Base-by-base conservation (phyloP, 352 stramenopile species). In the Globisporangium canariense region DNA sequence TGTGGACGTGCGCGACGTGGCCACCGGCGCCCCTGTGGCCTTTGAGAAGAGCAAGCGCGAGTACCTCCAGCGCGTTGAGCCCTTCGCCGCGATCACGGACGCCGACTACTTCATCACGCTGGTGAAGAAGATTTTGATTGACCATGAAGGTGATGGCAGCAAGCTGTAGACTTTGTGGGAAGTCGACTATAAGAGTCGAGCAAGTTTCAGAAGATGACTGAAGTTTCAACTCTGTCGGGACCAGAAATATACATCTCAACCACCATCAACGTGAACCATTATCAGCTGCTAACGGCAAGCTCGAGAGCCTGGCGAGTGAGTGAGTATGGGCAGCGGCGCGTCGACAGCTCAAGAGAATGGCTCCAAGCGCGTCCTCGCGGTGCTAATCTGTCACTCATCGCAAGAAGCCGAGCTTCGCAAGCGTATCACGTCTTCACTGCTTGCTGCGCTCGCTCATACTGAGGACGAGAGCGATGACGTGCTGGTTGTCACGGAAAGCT, bases 31-130 rank as follows among this genome's bases (percentile, higher is more conserved):
- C 0, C 70, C 77, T 1, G 72, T 95, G 49, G 61, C 78, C n/a
- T 93, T 93, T 52, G 68, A 67, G 11, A 74, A 77, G 50, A 82
- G 68, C 62, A 76, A 73, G 22, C 70, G 64, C 41, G 80, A 77
- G 62, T 89, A 77, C 53, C 67, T 95, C 1, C 72, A 89, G 69
- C 85, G 86, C 38, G 83, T 93, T 40, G 86, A 95, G 69, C 85
- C 86, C 2, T 93, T 91, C 38, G 79, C 79, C 13, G 85, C 86
- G 50, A 92, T 95, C 67, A 92, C 80, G 45, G 78, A 94, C 68
- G 54, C 68, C 20, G 62, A 77, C 46, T 95, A 95, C 71, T 95
- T 93, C 66, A 80, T 87, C 38, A 60, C 71, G 56, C 69, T 88
- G 20, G 81, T 90, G 8, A 47, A 80, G 16, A 43, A 70, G 9